Base-by-base conservation (phyloP, 1,284 basidiomycete species). In the Boletus sp. region DNA sequence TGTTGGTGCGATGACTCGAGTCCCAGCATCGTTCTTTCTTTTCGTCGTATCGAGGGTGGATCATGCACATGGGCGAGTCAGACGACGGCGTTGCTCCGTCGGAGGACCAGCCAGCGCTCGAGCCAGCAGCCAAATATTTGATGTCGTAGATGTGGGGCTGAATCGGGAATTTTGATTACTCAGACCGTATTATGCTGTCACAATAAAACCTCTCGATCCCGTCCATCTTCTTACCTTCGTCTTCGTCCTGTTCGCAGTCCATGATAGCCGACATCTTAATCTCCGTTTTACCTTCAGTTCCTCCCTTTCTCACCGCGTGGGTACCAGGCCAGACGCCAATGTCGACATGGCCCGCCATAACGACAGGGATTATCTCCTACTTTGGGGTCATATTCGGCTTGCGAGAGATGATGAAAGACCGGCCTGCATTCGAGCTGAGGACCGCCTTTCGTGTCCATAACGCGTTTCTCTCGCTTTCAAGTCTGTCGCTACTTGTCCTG, bases 401-500 rank as follows among this genome's bases (percentile, higher is more conserved):
- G 56, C 89, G 89, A 70, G 89, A 88, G 65, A 74, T 93, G 71
- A 97, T 98, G 95, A 92, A 89, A 78, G 82, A 85, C 74, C 83
- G 83, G 68, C 80, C 81, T 68, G 84, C 90, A 25, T 81, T 86
- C 75, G 92, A 90, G 80, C 86, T 97, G 72, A 94, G 88, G 68
- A 77, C 83, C 52, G 82, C 93, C 60, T 98, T 98, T 81, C 92
- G 95, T 80, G 72, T 90, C 52, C 97, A 98, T 81, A 98, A 98
- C 76, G 80, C 93, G 63, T 77, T 95, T 72, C 86, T 98, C 62
- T 94, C 91, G 66, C 73, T 82, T 30, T 94, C 93, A 27, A 96
- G 94, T 66, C 79, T 85, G n/a, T 75, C 96, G 48, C 80, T 98
- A 25, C 87, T 98, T 49, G 79, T 79, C 17, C 81, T 97, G 54